Evolutionary conservation across 208 protist species (phyloP), one percentile per base, ranked within the genome.

Genomic region (Leishmania braziliensis): DNA sequence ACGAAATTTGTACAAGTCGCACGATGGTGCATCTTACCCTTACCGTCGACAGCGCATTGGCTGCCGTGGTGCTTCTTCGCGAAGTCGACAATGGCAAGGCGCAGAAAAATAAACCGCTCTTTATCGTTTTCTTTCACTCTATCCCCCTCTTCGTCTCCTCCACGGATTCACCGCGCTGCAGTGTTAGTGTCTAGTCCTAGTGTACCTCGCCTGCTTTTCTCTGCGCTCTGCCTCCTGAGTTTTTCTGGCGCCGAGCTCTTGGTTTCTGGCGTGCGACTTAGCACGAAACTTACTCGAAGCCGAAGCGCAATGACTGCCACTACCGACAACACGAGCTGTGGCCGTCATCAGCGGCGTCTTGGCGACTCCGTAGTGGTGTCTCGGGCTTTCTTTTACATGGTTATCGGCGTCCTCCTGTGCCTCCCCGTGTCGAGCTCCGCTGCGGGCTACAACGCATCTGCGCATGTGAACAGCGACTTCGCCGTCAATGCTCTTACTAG

Each of bases 381-480:
- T 54, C 39, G 9, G 29, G 23, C 33, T 36, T 66, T 29, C 50
- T 39, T 51, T 48, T 50, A 66, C 20, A 26, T 54, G 23, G 50
- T 68, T 29, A n/a, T 60, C 1, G n/a, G 58, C 10, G 58, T 65
- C 3, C 53, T 83, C 20, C 62, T 82, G 60, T 48, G 77, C 33
- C 39, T 75, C 48, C 33, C 33, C 62, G 29, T 77, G 70, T 33
- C 48, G 48, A 36, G 70, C 53, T 77, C 72, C 23, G 68, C 50
- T 53, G 75, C 58, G 16, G 53, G 53, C 46, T 54, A 76, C 65
- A 72, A 84, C 60, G 56, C 75, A 2, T 76, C 65, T 10, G 43
- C 29, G 26, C 77, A 84, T 58, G 75, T 33, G 50, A 84, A 80
- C 81, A 77, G 56, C 66, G 81, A 84, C 50, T 18, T 80, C 12